These are phyloP conservation scores for Sodiomyces alkalinus DNA, from an alignment of 2,329 filamentous ascomycete species.

Conservation along the genomic window DNA sequence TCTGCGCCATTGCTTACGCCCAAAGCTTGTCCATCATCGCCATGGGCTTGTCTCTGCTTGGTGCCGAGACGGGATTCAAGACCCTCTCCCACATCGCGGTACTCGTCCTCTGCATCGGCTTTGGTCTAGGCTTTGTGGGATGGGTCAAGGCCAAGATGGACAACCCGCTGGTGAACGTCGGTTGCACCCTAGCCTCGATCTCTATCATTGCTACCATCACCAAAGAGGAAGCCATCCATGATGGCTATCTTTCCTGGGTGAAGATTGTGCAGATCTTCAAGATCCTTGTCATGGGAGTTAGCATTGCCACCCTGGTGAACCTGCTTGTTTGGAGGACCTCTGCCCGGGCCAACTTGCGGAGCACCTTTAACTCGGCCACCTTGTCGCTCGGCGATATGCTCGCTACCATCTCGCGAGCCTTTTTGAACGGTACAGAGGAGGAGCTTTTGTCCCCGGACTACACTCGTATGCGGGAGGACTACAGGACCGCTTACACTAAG, in stretches of 20 bases:
- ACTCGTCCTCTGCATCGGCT: constrained; percentile 70
- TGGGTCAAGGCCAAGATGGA: constrained; percentile 74
- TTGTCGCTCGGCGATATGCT: constrained; percentile 68
- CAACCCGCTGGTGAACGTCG: constrained; percentile 68
- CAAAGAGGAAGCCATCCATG: constrained; percentile 78
- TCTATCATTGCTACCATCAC: constrained; percentile 82
- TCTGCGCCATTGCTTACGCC: constrained; percentile 61
- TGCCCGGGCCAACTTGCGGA: constrained; percentile 56
- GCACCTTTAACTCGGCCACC: constrained; percentile 59
- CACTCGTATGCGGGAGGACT: constrained; percentile 42
- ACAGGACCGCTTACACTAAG: constrained; percentile 50
- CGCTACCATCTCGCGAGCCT: constrained; percentile 65
- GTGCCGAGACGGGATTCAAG: constrained; percentile 26
- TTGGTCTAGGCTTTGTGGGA: constrained; percentile 72
- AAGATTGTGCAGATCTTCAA: constrained; percentile 74
- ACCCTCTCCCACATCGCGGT: constrained; percentile 66
- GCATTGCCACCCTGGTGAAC: constrained; percentile 57
- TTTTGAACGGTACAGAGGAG: constrained; percentile 68
- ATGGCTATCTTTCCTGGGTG: constrained; percentile 62
- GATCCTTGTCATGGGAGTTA: constrained; percentile 68
- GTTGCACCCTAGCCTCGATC: constrained; percentile 72
- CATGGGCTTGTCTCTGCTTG: constrained; percentile 67
- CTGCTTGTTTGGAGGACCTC: constrained; percentile 65
- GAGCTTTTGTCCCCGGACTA: constrained; percentile 57
- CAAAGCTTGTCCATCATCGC: constrained; percentile 59